A percentile compares a stretch with the other conserved stretches of the same genome.
Evolutionary conservation across 2,329 filamentous ascomycete genomes (phyloP).

Genomic region (Ophiostoma himal-ulmi): DNA sequence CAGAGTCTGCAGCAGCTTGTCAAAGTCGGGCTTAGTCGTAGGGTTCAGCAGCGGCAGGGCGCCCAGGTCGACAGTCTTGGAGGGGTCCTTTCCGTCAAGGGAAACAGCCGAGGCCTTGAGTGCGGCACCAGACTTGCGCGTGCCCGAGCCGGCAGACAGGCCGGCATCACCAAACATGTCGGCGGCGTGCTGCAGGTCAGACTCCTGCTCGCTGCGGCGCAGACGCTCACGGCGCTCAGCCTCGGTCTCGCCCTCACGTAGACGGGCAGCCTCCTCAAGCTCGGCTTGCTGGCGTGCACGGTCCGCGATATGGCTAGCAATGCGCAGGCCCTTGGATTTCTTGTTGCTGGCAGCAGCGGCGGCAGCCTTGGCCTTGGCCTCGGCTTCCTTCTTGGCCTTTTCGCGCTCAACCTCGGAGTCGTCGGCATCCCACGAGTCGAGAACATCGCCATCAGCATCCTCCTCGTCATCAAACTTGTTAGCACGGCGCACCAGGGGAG

Average conservation of each 20-base stretch:
- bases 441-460: slow-evolving; percentile 71
- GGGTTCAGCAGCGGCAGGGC: slow-evolving; percentile 83
- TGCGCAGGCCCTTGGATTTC: slow-evolving; percentile 80
- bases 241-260: slow-evolving; percentile 67
- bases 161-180: slow-evolving; percentile 82
- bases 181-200: slow-evolving; percentile 81
- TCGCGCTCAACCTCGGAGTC: slow-evolving; percentile 96
- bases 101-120: slow-evolving; percentile 53
- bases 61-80: slow-evolving; percentile 73
- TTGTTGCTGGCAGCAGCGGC: slow-evolving; percentile 83
- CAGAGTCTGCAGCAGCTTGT: slow-evolving; percentile 70
- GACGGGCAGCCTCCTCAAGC: slow-evolving; percentile 53
- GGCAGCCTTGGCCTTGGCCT: slow-evolving; percentile 82
- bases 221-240: slow-evolving; percentile 68
- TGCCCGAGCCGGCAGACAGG: slow-evolving; percentile 52
- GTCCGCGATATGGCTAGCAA: slow-evolving; percentile 68
- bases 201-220: slow-evolving; percentile 73
- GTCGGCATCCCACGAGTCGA: slow-evolving; percentile 96
- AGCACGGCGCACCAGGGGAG: slow-evolving; percentile 39
- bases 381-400: slow-evolving; percentile 81
- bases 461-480: slow-evolving; percentile 89
- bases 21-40: slow-evolving; percentile 78
- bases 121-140: slow-evolving; percentile 62
- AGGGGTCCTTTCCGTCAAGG: slow-evolving; percentile 67
- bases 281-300: slow-evolving; percentile 49